phyloP scores from a whole-genome alignment of 768 basidiomycete species.

The Panellus pusillus region DNA sequence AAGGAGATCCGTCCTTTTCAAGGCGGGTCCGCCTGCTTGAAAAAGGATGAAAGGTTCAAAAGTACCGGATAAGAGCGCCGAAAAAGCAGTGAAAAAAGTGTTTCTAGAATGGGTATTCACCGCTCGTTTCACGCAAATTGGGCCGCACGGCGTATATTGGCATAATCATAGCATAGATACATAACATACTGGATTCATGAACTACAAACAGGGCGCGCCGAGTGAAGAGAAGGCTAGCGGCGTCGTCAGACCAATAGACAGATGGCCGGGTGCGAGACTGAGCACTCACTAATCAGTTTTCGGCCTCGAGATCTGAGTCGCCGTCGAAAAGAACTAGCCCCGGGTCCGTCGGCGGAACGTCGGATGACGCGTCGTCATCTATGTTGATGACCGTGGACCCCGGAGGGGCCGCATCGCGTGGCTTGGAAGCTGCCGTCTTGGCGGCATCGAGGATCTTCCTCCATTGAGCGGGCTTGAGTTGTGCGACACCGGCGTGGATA shows the following conservation, averaged over 20 bases:
- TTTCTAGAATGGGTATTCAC: background rate
- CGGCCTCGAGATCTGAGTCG: background rate
- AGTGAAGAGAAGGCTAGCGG: background rate
- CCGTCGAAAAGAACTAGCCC: background rate
- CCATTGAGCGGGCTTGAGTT: background rate
- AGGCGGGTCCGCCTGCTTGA: background rate
- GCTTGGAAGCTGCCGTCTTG: background rate
- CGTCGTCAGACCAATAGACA: background rate
- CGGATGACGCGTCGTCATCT: background rate
- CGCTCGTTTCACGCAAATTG: background rate
- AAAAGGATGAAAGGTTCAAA: background rate
- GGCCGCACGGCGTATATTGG: background rate
- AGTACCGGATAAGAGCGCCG: background rate
- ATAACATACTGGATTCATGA: too few species aligned
- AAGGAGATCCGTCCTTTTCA: background rate
- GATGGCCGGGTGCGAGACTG: background rate
- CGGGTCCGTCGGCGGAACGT: background rate
- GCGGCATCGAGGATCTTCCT: background rate
- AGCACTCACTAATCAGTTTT: background rate
- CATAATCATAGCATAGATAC: background rate
- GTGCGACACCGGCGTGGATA: background rate
- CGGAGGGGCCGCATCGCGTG: background rate
- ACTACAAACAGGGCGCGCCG: background rate
- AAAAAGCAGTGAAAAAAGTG: background rate
- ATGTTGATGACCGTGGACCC: background rate